Evolutionary conservation across 179 eudicot genomes (phyloP).

Genomic region (Silene coronaria): DNA sequence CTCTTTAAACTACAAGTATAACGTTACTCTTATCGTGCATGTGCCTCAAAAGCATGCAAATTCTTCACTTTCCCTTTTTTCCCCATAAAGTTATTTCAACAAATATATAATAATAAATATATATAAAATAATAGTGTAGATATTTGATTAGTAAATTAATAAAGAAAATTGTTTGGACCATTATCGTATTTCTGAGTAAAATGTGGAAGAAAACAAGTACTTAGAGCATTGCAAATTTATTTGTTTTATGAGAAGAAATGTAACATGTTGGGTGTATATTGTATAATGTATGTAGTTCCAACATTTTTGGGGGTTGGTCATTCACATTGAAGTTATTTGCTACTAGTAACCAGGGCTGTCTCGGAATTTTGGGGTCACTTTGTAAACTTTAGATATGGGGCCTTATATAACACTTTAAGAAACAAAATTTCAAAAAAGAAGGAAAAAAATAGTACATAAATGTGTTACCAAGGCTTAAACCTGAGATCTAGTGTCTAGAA

Average conservation of each 20-base stretch:
- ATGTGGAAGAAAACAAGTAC: constrained; percentile 23
- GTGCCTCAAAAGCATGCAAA: constrained; percentile 43
- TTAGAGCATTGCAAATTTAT: constrained; percentile 21
- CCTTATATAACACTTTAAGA: too few species aligned
- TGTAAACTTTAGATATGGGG: too few species aligned
- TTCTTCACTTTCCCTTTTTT: constrained; percentile 15
- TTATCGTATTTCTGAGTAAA: constrained; percentile 1
- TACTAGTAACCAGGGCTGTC: too few species aligned
- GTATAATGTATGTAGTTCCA: background rate
- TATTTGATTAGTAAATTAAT: background rate
- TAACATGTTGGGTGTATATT: background rate
- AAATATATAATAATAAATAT: too few species aligned
- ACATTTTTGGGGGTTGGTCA: background rate
- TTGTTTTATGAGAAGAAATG: background rate
- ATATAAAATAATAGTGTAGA: background rate
- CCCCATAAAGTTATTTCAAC: constrained; percentile 15
- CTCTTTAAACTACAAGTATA: constrained; percentile 17
- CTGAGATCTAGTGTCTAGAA: too few species aligned
- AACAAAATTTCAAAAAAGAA: too few species aligned
- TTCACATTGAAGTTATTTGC: too few species aligned
- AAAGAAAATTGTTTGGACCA: background rate
- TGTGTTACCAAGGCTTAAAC: too few species aligned
- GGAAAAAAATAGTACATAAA: too few species aligned
- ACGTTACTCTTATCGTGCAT: constrained; percentile 28
- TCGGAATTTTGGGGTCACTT: too few species aligned